phyloP scores from a whole-genome alignment of 2,329 filamentous ascomycete species.

The Drechslerella dactyloides region DNA sequence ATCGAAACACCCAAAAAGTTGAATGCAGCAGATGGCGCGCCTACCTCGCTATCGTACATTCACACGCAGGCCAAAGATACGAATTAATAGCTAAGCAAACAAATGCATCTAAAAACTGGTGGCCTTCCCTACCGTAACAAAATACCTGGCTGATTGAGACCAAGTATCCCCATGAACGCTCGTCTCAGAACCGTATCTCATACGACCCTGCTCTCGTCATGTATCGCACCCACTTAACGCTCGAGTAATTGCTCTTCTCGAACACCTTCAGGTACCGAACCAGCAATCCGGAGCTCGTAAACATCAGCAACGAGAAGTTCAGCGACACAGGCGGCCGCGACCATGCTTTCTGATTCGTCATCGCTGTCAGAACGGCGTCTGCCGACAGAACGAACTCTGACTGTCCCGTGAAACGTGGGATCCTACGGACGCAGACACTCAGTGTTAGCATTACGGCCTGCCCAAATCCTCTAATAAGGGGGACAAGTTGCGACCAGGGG shows the following conservation, averaged over 20 bases:
- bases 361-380: slow-evolving; percentile 89
- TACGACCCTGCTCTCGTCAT: slow-evolving; percentile 98
- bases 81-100: no score
- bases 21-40: no score
- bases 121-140: not conserved
- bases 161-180: not conserved
- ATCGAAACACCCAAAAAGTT: no score
- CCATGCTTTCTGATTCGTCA: slow-evolving; percentile 99
- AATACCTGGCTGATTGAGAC: no score
- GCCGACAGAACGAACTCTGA: slow-evolving; percentile 94
- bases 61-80: no score
- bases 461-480: no score
- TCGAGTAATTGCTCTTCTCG: slow-evolving; percentile 98
- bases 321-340: slow-evolving; percentile 88
- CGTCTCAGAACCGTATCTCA: slow-evolving; percentile 75
- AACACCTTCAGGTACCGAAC: slow-evolving; percentile 98
- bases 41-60: no score
- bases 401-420: slow-evolving; percentile 96
- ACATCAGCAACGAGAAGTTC: slow-evolving; percentile 95
- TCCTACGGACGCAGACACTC: slow-evolving; percentile 59
- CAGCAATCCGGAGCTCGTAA: slow-evolving; percentile 89
- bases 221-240: slow-evolving; percentile 98
- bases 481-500: no score
- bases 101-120: no score
- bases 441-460: no score